Base-by-base conservation (phyloP, 306 rosid genomes). In the Bauhinia variegata region DNA sequence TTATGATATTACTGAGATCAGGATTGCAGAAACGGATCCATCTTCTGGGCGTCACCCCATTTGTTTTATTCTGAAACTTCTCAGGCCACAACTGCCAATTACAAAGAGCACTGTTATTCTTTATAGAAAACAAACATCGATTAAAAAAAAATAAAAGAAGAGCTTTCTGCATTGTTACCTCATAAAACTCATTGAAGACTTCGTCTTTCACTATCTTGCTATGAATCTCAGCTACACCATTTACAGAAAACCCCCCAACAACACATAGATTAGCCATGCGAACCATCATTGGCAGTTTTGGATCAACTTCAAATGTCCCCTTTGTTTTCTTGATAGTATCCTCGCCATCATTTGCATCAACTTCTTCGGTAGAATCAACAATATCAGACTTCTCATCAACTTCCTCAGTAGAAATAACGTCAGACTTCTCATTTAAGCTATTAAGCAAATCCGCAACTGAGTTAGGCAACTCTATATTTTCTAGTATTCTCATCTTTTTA, bases 41-140 rank as follows among this genome's bases (percentile, higher is more conserved):
- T 75, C 98, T 82, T 86, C 98, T 86, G 13, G 98, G 96, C 28
- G 98, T 92, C 55, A 92, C 98, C 61, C 98, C 96, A 79, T 92
- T 92, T 78, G 98, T 92, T 80, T 92, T 92, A 72, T 92, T 92
- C 75, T 89, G 96, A 82, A 92, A 92, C 66, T 92, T 92, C 51
- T 84, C 75, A 14, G 98, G 98, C 98, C 96, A 89, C 56, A 92
- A 76, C 98, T 92, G 86, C 73, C 56, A 57, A 63, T 31, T 60
- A 42, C 10, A 49, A 49, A 49, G 19, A 36, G 6, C 41, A 5
- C 9, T 5, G 50, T 8, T 33, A 37, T 30, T 72, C 67, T 60
- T 62, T 54, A 41, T 47, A 57, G 54, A n/a, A 17, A 14, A 49
- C 54, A 16, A 23, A 65, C 5, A 36, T 17, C 30, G 33, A 52